Base-by-base conservation (phyloP, 805 yeast species). In the Nakazawaea molendinolei region DNA sequence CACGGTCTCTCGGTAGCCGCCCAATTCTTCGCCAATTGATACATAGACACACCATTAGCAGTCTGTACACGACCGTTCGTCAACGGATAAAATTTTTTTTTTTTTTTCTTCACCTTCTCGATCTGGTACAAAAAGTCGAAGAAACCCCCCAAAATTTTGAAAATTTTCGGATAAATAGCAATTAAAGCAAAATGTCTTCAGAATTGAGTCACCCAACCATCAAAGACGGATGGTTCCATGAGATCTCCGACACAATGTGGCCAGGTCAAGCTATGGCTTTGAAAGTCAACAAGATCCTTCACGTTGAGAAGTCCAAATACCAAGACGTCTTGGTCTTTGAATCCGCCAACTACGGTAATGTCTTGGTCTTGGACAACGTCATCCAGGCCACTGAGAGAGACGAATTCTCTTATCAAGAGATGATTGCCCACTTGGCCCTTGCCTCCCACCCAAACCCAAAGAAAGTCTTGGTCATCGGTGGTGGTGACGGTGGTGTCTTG, bases 401-500 rank as follows among this genome's bases (percentile, higher is more conserved):
- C 53, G 98, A 90, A 67, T 90, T 86, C 61, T 76, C 97, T 19
- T 90, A 89, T 71, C 98, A 92, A 68, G 98, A 90, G 67, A 92
- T 90, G 97, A 90, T 90, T 61, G 69, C 97, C 27, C 97, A 90
- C 63, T 71, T 92, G 53, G 95, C 95, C 5, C 55, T 92, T 61
- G 84, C 81, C 74, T 78, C 92, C 36, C 97, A 92, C 65, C 89
- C 95, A 51, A 79, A 85, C 66, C 97, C 97, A 40, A 86, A 85
- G 71, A 80, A 73, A 51, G 97, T 94, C 17, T 69, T 90, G 39
- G 97, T 90, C 45, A 84, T 90, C 54, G 98, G 98, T 41, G 98
- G 98, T 46, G 98, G 98, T 55, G 98, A 90, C 60, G 98, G 98
- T 51, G 97, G 97, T 63, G 97, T 90, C 35, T 73, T 90, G 53